phyloP scores from a whole-genome alignment of 2,329 filamentous ascomycete species.

The Scortechinia acanthostroma region DNA sequence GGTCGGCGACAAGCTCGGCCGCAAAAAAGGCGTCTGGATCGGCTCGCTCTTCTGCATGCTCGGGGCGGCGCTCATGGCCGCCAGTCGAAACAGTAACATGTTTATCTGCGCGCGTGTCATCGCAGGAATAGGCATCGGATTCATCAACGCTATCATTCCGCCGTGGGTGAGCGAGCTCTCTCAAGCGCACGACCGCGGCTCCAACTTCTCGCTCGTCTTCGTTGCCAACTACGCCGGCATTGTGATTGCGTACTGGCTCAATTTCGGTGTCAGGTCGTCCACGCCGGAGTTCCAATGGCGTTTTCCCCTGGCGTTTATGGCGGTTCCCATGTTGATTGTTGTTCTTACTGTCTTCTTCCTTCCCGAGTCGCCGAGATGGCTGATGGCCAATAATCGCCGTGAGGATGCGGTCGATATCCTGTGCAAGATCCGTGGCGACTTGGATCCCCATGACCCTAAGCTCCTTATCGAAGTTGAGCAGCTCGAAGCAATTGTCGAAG shows the following conservation, averaged over 20 bases:
- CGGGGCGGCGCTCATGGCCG: background rate
- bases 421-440: constrained; percentile 21
- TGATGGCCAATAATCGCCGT: too few species aligned
- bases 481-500: constrained; percentile 28
- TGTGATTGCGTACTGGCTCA: background rate
- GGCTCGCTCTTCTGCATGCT: background rate
- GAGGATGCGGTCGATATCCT: too few species aligned
- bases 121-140: background rate
- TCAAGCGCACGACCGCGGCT: background rate
- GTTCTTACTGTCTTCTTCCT: background rate
- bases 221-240: background rate
- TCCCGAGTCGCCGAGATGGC: background rate
- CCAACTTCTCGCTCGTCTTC: background rate
- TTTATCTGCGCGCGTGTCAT: background rate
- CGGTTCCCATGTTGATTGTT: background rate
- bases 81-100: background rate
- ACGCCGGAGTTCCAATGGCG: too few species aligned
- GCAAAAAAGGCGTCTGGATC: background rate
- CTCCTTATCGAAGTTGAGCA: constrained; percentile 24
- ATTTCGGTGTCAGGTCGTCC: too few species aligned
- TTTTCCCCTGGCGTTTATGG: background rate
- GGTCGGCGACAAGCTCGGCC: background rate
- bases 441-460: constrained; percentile 18
- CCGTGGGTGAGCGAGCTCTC: background rate
- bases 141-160: background rate